Conservation (phyloP, 306 rosid species). For the Argentina anserina region DNA sequence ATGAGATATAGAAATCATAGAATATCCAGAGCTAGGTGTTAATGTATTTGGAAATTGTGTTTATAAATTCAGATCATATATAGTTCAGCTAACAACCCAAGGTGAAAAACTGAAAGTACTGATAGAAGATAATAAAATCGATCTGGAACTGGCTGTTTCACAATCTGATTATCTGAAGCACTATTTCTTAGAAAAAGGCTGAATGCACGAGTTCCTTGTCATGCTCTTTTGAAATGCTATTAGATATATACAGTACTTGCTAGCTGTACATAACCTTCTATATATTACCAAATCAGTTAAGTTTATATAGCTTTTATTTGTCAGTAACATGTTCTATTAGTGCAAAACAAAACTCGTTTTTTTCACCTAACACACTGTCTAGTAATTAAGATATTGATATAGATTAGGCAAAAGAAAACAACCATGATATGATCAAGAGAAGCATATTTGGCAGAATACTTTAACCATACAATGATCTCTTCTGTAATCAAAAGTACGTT, state of each 20-base stretch:
- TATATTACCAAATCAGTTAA: neutral
- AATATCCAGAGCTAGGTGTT: neutral
- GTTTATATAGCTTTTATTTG: neutral
- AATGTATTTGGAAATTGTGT: neutral
- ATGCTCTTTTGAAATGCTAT: neutral
- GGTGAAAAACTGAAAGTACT: neutral
- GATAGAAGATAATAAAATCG: neutral
- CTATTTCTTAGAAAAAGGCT: neutral
- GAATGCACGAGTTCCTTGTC: neutral
- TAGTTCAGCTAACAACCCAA: neutral
- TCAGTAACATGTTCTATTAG: neutral
- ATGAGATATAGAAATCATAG: neutral
- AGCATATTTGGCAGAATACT: neutral
- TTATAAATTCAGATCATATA: neutral
- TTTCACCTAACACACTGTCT: neutral
- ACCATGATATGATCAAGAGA: neutral
- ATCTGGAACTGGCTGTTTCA: neutral
- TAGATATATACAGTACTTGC: too few species aligned
- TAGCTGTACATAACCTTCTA: neutral
- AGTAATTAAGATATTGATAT: too few species aligned
- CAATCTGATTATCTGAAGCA: neutral
- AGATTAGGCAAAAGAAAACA: neutral
- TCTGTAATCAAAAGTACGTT: neutral
- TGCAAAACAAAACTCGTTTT: neutral
- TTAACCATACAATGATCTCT: neutral